Conservation (phyloP, 2,329 filamentous ascomycete species). For the Aspergillus intermedius region DNA sequence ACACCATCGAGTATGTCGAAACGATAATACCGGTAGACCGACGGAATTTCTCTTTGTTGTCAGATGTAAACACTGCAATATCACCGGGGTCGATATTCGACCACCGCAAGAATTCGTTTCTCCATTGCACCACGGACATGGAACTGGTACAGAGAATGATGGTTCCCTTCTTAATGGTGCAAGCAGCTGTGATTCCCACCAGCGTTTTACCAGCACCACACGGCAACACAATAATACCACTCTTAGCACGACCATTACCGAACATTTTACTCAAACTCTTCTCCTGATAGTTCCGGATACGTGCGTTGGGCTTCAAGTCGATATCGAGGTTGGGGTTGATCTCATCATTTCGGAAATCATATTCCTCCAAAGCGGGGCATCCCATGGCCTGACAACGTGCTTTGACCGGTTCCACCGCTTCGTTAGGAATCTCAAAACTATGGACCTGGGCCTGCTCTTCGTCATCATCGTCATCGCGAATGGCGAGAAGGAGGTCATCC, state of each 20-base stretch:
- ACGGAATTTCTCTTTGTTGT: slow-evolving; percentile 79
- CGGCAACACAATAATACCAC: slow-evolving; percentile 92
- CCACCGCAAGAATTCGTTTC: slow-evolving; percentile 95
- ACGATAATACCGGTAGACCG: slow-evolving; percentile 93
- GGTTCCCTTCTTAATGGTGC: slow-evolving; percentile 93
- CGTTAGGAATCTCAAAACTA: slow-evolving; percentile 82
- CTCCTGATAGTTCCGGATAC: slow-evolving; percentile 92
- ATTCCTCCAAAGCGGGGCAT: slow-evolving; percentile 87
- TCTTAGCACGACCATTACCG: slow-evolving; percentile 93
- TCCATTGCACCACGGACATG: slow-evolving; percentile 97
- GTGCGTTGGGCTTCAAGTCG: slow-evolving; percentile 78
- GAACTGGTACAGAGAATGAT: slow-evolving; percentile 94
- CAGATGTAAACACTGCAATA: slow-evolving; percentile 90
- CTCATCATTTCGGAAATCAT: slow-evolving; percentile 90
- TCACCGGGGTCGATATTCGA: slow-evolving; percentile 95
- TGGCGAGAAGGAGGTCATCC: slow-evolving; percentile 63
- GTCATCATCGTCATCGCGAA: slow-evolving; percentile 68
- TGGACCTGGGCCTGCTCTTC: slow-evolving; percentile 86
- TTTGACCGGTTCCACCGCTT: slow-evolving; percentile 77
- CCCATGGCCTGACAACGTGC: slow-evolving; percentile 82
- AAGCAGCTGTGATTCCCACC: slow-evolving; percentile 96
- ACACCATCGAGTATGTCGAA: slow-evolving; percentile 99
- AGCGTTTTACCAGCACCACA: slow-evolving; percentile 96
- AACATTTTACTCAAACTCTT: slow-evolving; percentile 99
- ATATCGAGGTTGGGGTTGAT: slow-evolving; percentile 89